Evolutionary conservation across 2,329 filamentous ascomycete genomes (phyloP).

Genomic region (Pseudocercospora fuligena): DNA sequence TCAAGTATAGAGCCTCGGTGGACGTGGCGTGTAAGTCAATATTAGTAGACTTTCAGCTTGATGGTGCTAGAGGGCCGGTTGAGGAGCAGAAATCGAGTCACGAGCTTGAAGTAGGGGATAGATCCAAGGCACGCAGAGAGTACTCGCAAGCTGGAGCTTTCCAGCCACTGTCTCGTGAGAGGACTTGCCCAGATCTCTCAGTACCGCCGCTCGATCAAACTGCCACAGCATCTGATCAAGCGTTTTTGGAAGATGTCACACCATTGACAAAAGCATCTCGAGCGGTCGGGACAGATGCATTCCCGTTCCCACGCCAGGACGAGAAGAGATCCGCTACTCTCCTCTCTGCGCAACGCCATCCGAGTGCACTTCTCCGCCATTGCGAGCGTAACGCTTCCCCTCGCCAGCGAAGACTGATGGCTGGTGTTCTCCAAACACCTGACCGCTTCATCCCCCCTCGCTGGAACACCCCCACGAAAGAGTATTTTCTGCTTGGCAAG

Average conservation of each 20-base stretch:
- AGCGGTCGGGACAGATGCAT: neutral
- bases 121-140: neutral
- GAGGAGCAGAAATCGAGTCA: neutral
- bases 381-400: slow-evolving; percentile 29
- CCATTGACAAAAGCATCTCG: neutral
- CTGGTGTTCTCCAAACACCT: slow-evolving; percentile 43
- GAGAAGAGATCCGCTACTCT: neutral
- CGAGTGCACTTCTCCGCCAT: slow-evolving; percentile 28
- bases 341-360: slow-evolving; percentile 25
- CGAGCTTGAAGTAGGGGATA: neutral
- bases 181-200: neutral
- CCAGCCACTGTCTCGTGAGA: neutral
- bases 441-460: slow-evolving; percentile 64
- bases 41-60: neutral
- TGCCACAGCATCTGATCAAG: neutral
- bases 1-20: neutral
- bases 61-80: neutral
- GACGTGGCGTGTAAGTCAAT: neutral
- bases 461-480: slow-evolving; percentile 35
- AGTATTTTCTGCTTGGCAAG: slow-evolving; percentile 26
- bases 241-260: neutral
- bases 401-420: slow-evolving; percentile 29
- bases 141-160: neutral
- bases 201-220: neutral
- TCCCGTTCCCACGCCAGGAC: neutral